phyloP scores from a whole-genome alignment of 495 filamentous ascomycete genomes.

The Pseudoneurospora amorphoporcata region DNA sequence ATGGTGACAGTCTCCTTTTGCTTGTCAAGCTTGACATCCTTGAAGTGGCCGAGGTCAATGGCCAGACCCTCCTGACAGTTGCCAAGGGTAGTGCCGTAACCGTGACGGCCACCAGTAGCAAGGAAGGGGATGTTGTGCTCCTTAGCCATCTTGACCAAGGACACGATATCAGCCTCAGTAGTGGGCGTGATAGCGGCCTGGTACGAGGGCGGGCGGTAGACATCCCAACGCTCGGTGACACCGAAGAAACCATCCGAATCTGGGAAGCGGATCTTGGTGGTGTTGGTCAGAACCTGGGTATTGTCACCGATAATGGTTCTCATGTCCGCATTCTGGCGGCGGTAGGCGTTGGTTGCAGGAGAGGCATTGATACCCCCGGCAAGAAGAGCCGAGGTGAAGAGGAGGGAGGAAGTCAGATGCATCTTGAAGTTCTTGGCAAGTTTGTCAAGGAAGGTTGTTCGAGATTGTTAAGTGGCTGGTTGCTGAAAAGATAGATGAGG shows the following conservation, averaged over 20 bases:
- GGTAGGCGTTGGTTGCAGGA: background rate
- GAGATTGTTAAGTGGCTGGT: background rate
- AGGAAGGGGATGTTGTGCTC: conserved; percentile 6
- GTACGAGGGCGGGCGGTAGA: background rate
- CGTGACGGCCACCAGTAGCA: conserved; percentile 9
- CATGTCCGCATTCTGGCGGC: background rate
- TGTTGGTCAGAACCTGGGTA: background rate
- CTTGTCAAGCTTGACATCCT: conserved; percentile 17
- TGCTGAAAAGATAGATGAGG: background rate
- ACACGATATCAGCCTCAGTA: background rate
- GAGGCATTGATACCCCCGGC: background rate
- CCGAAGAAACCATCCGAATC: background rate
- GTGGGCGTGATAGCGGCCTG: background rate
- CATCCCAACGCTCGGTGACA: background rate
- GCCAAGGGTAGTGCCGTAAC: conserved; percentile 1
- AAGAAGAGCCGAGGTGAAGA: background rate
- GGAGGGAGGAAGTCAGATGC: background rate
- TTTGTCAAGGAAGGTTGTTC: background rate
- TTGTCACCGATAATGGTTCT: background rate
- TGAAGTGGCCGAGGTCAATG: conserved; percentile 23
- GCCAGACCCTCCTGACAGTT: conserved; percentile 15
- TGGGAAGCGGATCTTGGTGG: background rate
- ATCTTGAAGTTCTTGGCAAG: background rate
- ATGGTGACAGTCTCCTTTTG: background rate
- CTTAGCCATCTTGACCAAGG: background rate